Base-by-base conservation (phyloP, 306 rosid species). In the Dryas drummondii region DNA sequence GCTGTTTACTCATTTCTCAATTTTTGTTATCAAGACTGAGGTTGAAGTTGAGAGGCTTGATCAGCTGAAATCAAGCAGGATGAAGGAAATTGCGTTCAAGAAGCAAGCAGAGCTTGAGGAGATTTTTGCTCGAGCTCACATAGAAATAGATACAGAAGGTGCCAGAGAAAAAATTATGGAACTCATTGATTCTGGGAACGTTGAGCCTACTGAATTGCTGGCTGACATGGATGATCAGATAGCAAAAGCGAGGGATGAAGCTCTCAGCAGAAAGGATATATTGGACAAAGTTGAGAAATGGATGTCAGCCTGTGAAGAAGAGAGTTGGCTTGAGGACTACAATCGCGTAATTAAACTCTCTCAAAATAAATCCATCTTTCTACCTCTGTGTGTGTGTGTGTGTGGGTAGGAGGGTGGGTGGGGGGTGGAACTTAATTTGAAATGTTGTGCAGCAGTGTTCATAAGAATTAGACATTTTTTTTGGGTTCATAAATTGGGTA, bases 301-400 rank as follows among this genome's bases (percentile, higher is more conserved):
- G 99, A 96, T 96, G 99, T 89, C 97, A 71, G 99, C 99, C 49
- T 92, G 99, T 74, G 99, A 96, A 85, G 99, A 96, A 84, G 99
- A 96, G 87, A 92, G 99, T 78, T 96, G 99, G 99, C 97, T 96
- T 66, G 99, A 96, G 75, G 99, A 96, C 91, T 96, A 96, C 76
- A 96, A 87, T 84, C 92, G 98, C 85, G 99, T 96, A 90, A 50
- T 74, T 76, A 56, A 63, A 16, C 52, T 79, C 49, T 79, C 65
- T n/a, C 5, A 26, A 37, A 8, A 12, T 22, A 44, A 26, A 12
- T 46, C 13, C 50, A 14, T 50, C 37, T 72, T 7, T 11, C 13
- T 55, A 17, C 55, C 37, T 72, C 7, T 11, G 61, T 46, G 40
- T 22, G 42, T 32, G n/a, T n/a, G 7, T 44, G 68, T 45, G 70